Conservation (phyloP, 2,329 filamentous ascomycete genomes). For the Talaromyces sp. region DNA sequence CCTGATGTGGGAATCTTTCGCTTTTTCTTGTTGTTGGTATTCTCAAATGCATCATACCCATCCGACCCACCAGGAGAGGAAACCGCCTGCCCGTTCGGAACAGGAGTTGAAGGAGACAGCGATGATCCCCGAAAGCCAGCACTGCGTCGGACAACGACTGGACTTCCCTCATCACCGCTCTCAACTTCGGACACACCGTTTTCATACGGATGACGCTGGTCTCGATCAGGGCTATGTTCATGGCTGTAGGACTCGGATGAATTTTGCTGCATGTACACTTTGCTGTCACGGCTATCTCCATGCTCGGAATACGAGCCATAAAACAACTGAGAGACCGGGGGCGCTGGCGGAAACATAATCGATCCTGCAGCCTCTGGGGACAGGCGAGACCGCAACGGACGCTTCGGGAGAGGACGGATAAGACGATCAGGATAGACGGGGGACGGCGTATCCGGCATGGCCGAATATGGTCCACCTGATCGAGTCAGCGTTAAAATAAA, state of each 20-base stretch:
- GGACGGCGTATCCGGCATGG: constrained; percentile 65
- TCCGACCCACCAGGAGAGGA: constrained; percentile 70
- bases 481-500: constrained; percentile 33
- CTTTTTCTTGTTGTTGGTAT: constrained; percentile 99
- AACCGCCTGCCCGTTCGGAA: constrained; percentile 20
- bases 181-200: constrained; percentile 50
- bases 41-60: constrained; percentile 95
- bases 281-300: constrained; percentile 45
- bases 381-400: constrained; percentile 78
- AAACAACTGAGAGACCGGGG: constrained; percentile 68
- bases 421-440: constrained; percentile 81
- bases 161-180: constrained; percentile 56
- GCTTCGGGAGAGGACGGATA: constrained; percentile 86
- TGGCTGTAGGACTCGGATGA: constrained; percentile 28
- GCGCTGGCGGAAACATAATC: constrained; percentile 75
- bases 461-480: constrained; percentile 46
- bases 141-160: constrained; percentile 38
- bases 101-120: constrained; percentile 25
- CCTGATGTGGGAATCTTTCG: constrained; percentile 91
- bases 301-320: constrained; percentile 61
- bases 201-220: constrained; percentile 44
- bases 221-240: constrained; percentile 32
- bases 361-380: constrained; percentile 77
- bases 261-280: constrained; percentile 42
- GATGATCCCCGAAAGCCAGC: constrained; percentile 35